A percentile compares a stretch with the other conserved stretches of the same genome.
phyloP scores from a whole-genome alignment of 352 stramenopile genomes.

The Thraustochytrium striatum region DNA sequence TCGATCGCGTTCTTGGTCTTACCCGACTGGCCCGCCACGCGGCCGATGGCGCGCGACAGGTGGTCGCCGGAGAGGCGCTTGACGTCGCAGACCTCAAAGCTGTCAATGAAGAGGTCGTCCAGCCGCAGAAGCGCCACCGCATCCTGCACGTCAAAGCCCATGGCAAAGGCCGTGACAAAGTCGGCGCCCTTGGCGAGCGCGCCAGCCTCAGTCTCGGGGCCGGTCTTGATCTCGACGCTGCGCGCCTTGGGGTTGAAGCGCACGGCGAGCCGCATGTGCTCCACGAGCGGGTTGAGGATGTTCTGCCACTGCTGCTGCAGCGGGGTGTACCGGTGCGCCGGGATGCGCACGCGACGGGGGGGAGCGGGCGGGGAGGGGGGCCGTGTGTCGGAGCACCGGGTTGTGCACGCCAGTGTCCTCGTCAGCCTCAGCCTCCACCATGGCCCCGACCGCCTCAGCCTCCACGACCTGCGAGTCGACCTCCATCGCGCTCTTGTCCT shows the following conservation, averaged over 20 bases:
- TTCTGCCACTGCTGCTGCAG: slow-evolving; percentile 98
- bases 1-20: slow-evolving; percentile 99
- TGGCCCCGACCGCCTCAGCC: not conserved
- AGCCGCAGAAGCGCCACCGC: slow-evolving; percentile 94
- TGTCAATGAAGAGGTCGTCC: slow-evolving; percentile 97
- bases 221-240: slow-evolving; percentile 91
- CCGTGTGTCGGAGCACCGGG: not conserved
- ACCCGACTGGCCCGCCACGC: slow-evolving; percentile 94
- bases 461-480: not conserved
- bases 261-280: slow-evolving; percentile 96
- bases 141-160: slow-evolving; percentile 97
- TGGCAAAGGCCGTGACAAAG: slow-evolving; percentile 98
- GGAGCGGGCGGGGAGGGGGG: not conserved
- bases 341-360: slow-evolving; percentile 44
- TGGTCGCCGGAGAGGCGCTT: slow-evolving; percentile 96
- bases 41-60: slow-evolving; percentile 94
- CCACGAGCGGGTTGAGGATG: slow-evolving; percentile 95
- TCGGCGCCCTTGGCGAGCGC: slow-evolving; percentile 84
- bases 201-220: slow-evolving; percentile 62
- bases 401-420: not conserved
- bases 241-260: slow-evolving; percentile 98
- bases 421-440: not conserved
- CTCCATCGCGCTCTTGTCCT: not conserved
- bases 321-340: slow-evolving; percentile 79
- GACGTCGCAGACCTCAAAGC: slow-evolving; percentile 83